Evolutionary conservation across 768 basidiomycete species (phyloP), one percentile per base, ranked within the genome.

Genomic region (Suillus subluteus): DNA sequence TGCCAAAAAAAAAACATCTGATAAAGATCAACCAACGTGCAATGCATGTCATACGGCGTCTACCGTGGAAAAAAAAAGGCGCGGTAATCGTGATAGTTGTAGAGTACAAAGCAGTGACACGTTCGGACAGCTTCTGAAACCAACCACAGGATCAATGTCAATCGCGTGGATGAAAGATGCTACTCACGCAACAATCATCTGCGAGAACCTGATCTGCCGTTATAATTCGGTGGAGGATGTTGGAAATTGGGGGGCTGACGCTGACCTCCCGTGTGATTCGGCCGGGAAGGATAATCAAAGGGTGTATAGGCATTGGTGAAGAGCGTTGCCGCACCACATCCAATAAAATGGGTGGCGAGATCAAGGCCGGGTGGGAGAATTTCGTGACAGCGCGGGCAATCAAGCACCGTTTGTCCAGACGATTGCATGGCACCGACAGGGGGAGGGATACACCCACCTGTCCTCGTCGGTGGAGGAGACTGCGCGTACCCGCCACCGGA

Each of bases 371-470:
- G 67, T 26, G 46, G 6, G 30, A 69, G 68, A 3, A 18, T n/a
- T 3, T 66, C 35, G 32, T 30, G 37, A n/a, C 73, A 73, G n/a
- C 71, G 73, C 44, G 40, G 26, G 48, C 73, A 74, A 21, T 26
- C 54, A 21, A 58, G 52, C 16, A 26, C 9, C 3, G 11, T 41
- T 6, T 37, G 46, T 3, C 37, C 62, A 46, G 23, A 62, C 16
- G 58, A 16, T 37, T 44, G 41, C 59, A 21, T 43, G 18, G 59
- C 59, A 15, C 55, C 23, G 5, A 38, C 62, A 7, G 65, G 61
- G 30, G 62, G 56, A 54, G 66, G 69, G 52, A 65, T 66, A 23
- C 23, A 3, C 11, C 63, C 58, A 12, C 48, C 23, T 16, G n/a
- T 18, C 18, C 38, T 66, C 18, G 43, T 66, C 32, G 26, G 44